Conservation (phyloP, 2,329 filamentous ascomycete genomes). For the Fusarium tanahbumbuense region DNA sequence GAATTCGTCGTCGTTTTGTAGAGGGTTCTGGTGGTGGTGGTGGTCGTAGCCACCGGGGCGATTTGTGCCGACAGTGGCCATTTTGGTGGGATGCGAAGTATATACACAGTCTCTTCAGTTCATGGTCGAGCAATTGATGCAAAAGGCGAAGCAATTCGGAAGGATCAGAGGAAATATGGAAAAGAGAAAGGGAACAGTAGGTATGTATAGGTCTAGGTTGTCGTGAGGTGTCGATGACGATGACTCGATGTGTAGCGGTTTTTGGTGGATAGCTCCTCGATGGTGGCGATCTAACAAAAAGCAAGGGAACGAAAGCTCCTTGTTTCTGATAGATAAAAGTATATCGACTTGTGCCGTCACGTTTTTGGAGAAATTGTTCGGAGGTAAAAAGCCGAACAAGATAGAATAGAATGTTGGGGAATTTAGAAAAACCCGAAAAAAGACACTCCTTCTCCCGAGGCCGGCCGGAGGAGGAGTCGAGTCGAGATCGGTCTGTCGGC, state of each 20-base stretch:
- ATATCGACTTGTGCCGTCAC: constrained; percentile 1
- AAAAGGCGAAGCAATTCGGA: not conserved
- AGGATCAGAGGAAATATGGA: not conserved
- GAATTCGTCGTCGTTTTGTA: constrained; percentile 46
- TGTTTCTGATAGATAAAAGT: not conserved
- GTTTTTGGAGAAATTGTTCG: constrained; percentile 5
- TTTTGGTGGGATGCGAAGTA: constrained; percentile 26
- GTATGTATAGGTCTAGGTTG: constrained; percentile 1
- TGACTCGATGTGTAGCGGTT: constrained; percentile 34
- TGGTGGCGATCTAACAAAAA: constrained; percentile 28
- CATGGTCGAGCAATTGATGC: constrained; percentile 26
- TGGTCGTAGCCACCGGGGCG: constrained; percentile 39
- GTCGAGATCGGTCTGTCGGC: constrained; percentile 38
- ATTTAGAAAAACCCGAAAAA: constrained; percentile 17
- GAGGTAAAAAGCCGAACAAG: constrained; percentile 4
- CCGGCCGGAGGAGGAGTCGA: constrained; percentile 31
- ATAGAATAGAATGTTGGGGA: constrained; percentile 12
- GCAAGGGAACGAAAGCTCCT: constrained; percentile 7
- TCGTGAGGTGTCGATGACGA: constrained; percentile 41
- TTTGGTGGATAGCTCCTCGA: constrained; percentile 34
- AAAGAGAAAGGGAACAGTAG: not conserved
- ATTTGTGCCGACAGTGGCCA: constrained; percentile 42
- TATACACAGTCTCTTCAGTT: constrained; percentile 20
- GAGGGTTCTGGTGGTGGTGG: constrained; percentile 36
- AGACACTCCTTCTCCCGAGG: constrained; percentile 27